Base-by-base conservation (phyloP, 1,284 basidiomycete genomes). In the Marasmius sp. region DNA sequence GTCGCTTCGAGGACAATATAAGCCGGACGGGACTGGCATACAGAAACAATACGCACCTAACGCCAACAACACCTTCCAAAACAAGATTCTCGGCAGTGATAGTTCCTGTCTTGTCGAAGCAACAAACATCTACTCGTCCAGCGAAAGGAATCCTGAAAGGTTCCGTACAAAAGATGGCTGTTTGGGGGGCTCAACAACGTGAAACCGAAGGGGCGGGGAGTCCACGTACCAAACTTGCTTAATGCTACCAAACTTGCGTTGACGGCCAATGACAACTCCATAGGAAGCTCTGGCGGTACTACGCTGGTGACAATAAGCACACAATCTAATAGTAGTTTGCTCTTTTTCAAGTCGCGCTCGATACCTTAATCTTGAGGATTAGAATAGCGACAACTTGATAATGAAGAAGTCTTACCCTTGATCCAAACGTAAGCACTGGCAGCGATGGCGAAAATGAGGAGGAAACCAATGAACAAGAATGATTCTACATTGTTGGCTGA, bases 81-180 rank as follows among this genome's bases (percentile, higher is more conserved):
- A 97, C 94, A n/a, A 98, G 79, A 74, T 95, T 90, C 74, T 97
- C 95, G 0, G 94, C 93, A 0, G 95, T 98, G 66, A 98, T 97
- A 0, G 95, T 98, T 37, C 95, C 96, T 0, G 95, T 98, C 82
- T 98, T 98, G 79, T 98, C 95, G 69, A 98, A 98, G 77, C 96
- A 98, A 75, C 95, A 98, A 11, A 98, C 91, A 68, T 98, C 95
- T 6, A 98, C 94, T 36, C 93, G 86, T 7, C 96, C 95, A 10
- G 95, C 95, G 64, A 82, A 92, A 0, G 96, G 95, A 67, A 98
- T 98, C 33, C 96, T 87, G 86, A 98, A 98, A 0, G 95, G 95
- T 71, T 98, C 95, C 11, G 95, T 98, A 73, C 95, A 98, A 79
- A 96, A 98, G 64, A 98, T 98, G 8, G 95, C 95, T 95, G 65